phyloP scores from a whole-genome alignment of 2,329 filamentous ascomycete genomes.

The Cladosporium colombiae region DNA sequence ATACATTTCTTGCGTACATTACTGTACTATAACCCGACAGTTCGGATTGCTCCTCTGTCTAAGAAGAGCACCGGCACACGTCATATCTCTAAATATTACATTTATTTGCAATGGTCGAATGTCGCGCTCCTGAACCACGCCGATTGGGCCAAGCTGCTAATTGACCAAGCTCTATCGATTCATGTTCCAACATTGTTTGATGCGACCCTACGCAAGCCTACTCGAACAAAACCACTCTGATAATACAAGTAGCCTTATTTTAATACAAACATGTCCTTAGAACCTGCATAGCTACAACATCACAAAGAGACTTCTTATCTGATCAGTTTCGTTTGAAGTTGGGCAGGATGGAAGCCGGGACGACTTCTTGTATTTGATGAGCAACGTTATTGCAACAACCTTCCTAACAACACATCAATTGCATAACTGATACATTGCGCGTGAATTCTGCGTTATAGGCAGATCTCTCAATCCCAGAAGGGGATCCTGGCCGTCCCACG shows the following conservation, averaged over 20 bases:
- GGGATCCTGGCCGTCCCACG: no score
- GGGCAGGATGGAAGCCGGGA: background rate
- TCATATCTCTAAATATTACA: no score
- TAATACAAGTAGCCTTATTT: background rate
- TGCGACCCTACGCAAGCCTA: background rate
- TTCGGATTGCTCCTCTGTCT: background rate
- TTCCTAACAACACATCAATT: no score
- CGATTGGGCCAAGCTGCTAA: background rate
- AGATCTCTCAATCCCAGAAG: no score
- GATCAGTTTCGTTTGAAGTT: background rate
- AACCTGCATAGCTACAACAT: background rate
- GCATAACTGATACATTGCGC: no score
- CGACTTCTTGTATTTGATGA: no score
- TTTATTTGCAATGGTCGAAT: background rate
- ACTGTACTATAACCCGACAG: no score
- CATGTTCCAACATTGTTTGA: background rate
- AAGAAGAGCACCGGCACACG: background rate
- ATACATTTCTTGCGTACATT: background rate
- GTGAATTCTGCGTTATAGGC: no score
- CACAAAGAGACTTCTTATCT: background rate
- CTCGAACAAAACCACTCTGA: background rate
- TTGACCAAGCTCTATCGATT: background rate
- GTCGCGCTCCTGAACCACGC: background rate
- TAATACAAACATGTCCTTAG: background rate
- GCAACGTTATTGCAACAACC: no score